These are phyloP conservation scores for Lodderomyces jiufengensis DNA, from an alignment of 1,139 yeast genomes.

Conservation along the genomic window DNA sequence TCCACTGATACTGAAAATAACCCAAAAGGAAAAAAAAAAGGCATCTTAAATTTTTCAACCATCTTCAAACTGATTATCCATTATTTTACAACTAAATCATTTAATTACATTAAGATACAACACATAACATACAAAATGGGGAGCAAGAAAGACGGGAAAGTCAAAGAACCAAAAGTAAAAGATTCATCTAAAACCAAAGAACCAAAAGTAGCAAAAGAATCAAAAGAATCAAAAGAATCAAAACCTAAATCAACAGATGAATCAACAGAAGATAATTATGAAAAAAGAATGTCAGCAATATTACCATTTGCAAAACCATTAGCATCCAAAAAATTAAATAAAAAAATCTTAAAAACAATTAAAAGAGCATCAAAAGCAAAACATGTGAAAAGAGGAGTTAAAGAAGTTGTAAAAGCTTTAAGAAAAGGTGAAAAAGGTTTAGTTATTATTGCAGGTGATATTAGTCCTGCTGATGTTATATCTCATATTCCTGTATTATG, in stretches of 20 bases:
- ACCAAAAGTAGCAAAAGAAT: slow-evolving; percentile 15
- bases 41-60: too few species aligned
- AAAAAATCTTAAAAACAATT: slow-evolving; percentile 90
- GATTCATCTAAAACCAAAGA: slow-evolving; percentile 1
- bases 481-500: slow-evolving; percentile 97
- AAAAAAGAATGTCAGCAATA: slow-evolving; percentile 82
- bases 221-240: slow-evolving; percentile 33
- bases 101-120: too few species aligned
- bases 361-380: slow-evolving; percentile 97
- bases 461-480: slow-evolving; percentile 94
- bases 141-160: slow-evolving; percentile 4
- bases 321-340: slow-evolving; percentile 94
- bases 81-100: too few species aligned
- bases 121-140: slow-evolving; percentile 36
- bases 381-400: slow-evolving; percentile 97
- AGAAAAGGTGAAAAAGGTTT: slow-evolving; percentile 98
- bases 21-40: too few species aligned
- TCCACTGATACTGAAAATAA: too few species aligned
- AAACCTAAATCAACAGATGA: slow-evolving; percentile 38
- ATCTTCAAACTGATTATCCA: too few species aligned
- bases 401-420: slow-evolving; percentile 96
- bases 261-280: slow-evolving; percentile 76
- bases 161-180: slow-evolving; percentile 1
- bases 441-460: slow-evolving; percentile 95
- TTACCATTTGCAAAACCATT: slow-evolving; percentile 92